Percentiles rank a stretch among this genome's conserved stretches.
Conservation (phyloP, 176 grass and related monocot species). For the Sorghum bicolor region Sorghum_bicolor_NCBIv3 NC_012875.2:40223001-40223500, state of each 20-base stretch:
- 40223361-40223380: background rate
- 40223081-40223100: background rate
- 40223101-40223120: background rate
- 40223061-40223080: slow-evolving; percentile 5
- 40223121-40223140: background rate
- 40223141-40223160: background rate
- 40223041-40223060: slow-evolving; percentile 57
- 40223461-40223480: background rate
- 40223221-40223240: background rate
- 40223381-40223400: background rate
- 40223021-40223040: slow-evolving; percentile 55
- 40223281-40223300: slow-evolving; percentile 3
- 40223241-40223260: slow-evolving; percentile 26
- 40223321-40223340: background rate
- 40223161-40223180: background rate
- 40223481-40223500: background rate
- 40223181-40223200: background rate
- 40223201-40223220: background rate
- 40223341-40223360: background rate
- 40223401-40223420: slow-evolving; percentile 15
- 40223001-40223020: slow-evolving; percentile 63
- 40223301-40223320: slow-evolving; percentile 1
- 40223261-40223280: background rate
- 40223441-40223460: slow-evolving; percentile 19
- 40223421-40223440: slow-evolving; percentile 33